Evolutionary conservation across 306 rosid species (phyloP).

Genomic region (Prunus fruticosa): DNA sequence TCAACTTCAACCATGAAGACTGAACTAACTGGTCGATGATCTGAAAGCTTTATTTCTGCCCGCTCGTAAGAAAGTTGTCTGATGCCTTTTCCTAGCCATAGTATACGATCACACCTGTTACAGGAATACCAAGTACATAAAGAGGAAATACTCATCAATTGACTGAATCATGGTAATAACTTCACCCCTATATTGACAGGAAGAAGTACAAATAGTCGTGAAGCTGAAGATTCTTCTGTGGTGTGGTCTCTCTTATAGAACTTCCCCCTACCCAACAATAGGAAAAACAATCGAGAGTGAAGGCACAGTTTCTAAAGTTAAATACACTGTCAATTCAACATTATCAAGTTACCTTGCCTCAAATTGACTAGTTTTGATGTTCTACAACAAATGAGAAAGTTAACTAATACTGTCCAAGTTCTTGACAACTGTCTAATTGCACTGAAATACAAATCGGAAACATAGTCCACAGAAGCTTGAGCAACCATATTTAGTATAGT

Average conservation of each 20-base stretch:
- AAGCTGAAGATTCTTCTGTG: not conserved
- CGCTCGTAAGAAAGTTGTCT: slow-evolving; percentile 64
- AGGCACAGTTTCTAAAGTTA: not conserved
- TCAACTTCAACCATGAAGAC: slow-evolving; percentile 72
- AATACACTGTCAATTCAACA: not conserved
- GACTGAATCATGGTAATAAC: not conserved
- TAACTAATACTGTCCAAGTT: not conserved
- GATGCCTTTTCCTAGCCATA: slow-evolving; percentile 83
- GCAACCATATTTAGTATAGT: not conserved
- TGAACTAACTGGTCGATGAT: slow-evolving; percentile 87
- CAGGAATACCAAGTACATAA: slow-evolving; percentile 10
- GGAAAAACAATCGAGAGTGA: not conserved
- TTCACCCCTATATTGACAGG: not conserved
- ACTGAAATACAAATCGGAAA: not conserved
- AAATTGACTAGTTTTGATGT: not conserved
- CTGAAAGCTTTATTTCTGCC: slow-evolving; percentile 64
- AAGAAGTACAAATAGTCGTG: not conserved
- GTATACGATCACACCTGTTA: slow-evolving; percentile 89
- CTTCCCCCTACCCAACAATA: not conserved
- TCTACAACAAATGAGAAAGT: not conserved
- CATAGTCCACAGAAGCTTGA: not conserved
- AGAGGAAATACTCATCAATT: not conserved
- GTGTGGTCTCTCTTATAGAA: not conserved
- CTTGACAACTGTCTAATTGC: not conserved
- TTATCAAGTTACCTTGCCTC: not conserved